A percentile compares a stretch with the other conserved stretches of the same genome.
These are phyloP conservation scores for Globisporangium lucens DNA, from an alignment of 352 stramenopile species.

Conservation along the genomic window DNA sequence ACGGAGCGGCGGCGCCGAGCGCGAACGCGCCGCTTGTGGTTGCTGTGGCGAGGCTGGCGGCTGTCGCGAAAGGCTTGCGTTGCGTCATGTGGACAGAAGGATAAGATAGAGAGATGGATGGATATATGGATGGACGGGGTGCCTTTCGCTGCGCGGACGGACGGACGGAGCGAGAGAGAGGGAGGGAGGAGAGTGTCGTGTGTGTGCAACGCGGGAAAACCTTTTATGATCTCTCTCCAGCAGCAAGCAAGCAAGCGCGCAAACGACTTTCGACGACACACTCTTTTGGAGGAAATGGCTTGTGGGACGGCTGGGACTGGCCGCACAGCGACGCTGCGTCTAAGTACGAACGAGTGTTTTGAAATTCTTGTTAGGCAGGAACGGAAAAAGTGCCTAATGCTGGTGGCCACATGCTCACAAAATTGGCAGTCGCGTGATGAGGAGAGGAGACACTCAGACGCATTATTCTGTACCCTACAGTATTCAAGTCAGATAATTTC, in stretches of 20 bases:
- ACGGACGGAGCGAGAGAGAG: background rate
- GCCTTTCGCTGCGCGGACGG: constrained; percentile 11
- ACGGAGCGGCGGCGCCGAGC: background rate
- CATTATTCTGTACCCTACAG: no score
- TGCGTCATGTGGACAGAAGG: background rate
- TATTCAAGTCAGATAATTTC: no score
- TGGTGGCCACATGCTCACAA: background rate
- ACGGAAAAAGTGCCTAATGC: background rate
- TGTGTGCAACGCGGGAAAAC: constrained; percentile 4
- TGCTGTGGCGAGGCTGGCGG: background rate
- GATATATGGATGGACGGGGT: background rate
- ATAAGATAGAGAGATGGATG: background rate
- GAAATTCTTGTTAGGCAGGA: background rate
- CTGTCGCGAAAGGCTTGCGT: background rate
- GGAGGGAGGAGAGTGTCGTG: background rate
- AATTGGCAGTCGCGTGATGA: constrained; percentile 4
- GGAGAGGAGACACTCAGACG: background rate
- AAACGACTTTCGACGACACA: no score
- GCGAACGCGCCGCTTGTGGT: background rate
- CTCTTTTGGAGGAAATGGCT: no score
- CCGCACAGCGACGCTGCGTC: background rate
- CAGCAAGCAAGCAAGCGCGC: background rate
- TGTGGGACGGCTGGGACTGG: no score
- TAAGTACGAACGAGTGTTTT: constrained; percentile 5
- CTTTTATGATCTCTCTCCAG: constrained; percentile 7